Conservation (phyloP, 2,329 filamentous ascomycete species). For the Epichloe sp. region DNA sequence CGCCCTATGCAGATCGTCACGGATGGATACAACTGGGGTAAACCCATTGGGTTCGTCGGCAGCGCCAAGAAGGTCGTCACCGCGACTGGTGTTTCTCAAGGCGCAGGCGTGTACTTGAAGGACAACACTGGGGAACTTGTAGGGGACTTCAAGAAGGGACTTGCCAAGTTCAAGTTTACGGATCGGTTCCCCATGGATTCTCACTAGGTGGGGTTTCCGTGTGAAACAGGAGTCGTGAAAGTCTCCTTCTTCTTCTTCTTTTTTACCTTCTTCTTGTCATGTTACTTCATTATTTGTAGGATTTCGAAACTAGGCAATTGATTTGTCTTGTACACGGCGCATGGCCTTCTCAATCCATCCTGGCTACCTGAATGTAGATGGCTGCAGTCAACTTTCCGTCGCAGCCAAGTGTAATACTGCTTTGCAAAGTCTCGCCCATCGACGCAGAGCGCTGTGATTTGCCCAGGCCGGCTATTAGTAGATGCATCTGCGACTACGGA, state of each 20-base stretch:
- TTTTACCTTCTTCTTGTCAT: not conserved
- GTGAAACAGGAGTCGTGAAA: slow-evolving; percentile 5
- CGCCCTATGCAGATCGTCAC: slow-evolving; percentile 50
- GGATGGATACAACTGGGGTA: slow-evolving; percentile 55
- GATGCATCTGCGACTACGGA: too few relatives aligned
- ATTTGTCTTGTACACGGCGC: too few relatives aligned
- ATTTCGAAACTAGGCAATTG: too few relatives aligned
- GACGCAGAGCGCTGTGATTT: too few relatives aligned
- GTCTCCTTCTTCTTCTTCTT: not conserved
- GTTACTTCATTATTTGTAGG: not conserved
- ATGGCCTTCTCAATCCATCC: too few relatives aligned
- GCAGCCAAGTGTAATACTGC: too few relatives aligned
- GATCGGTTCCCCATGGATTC: slow-evolving; percentile 47
- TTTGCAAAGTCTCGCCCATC: too few relatives aligned
- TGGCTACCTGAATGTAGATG: too few relatives aligned
- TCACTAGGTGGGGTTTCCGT: not conserved
- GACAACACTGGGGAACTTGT: slow-evolving; percentile 26
- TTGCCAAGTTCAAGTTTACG: slow-evolving; percentile 53
- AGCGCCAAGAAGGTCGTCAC: slow-evolving; percentile 23
- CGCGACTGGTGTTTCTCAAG: slow-evolving; percentile 29
- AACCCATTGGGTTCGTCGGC: slow-evolving; percentile 52
- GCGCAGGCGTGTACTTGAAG: slow-evolving; percentile 28
- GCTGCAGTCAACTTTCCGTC: too few relatives aligned
- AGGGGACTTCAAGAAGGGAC: slow-evolving; percentile 38
- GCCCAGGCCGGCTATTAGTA: too few relatives aligned